Percentiles rank a stretch among this genome's conserved stretches.
phyloP scores from a whole-genome alignment of 306 rosid species.

The Glycine latifolia region DNA sequence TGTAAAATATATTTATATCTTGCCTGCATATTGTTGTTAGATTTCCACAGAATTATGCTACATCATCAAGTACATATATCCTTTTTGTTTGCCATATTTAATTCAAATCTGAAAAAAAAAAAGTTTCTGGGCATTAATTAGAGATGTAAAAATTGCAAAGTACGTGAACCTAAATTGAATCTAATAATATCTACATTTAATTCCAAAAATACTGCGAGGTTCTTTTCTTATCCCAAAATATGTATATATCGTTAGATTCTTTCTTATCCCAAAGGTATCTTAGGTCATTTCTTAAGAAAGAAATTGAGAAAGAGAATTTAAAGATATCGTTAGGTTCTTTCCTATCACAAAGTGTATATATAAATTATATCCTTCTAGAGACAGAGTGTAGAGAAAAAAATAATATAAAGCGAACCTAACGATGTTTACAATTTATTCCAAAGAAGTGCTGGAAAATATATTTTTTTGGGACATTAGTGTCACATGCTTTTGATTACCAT shows the following conservation, averaged over 20 bases:
- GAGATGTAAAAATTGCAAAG: background rate
- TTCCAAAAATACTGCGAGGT: background rate
- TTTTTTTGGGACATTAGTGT: background rate
- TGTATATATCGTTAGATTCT: background rate
- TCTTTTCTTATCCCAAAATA: constrained; percentile 2
- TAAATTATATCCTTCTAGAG: background rate
- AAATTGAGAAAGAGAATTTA: background rate
- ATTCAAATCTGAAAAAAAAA: background rate
- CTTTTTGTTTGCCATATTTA: background rate
- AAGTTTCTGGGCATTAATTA: background rate
- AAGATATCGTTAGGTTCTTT: background rate
- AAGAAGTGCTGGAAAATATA: background rate
- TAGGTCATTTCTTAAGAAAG: background rate
- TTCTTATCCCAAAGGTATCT: background rate
- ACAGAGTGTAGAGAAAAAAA: background rate
- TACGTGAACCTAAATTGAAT: background rate
- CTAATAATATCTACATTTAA: background rate
- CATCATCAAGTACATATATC: background rate
- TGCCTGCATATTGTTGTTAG: background rate
- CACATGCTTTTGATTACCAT: background rate
- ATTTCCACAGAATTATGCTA: background rate
- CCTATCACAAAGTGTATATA: background rate
- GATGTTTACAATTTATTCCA: background rate
- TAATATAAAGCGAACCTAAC: background rate
- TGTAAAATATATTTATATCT: background rate